Base-by-base conservation (phyloP, 352 stramenopile species). In the Globisporangium yorkense region DNA sequence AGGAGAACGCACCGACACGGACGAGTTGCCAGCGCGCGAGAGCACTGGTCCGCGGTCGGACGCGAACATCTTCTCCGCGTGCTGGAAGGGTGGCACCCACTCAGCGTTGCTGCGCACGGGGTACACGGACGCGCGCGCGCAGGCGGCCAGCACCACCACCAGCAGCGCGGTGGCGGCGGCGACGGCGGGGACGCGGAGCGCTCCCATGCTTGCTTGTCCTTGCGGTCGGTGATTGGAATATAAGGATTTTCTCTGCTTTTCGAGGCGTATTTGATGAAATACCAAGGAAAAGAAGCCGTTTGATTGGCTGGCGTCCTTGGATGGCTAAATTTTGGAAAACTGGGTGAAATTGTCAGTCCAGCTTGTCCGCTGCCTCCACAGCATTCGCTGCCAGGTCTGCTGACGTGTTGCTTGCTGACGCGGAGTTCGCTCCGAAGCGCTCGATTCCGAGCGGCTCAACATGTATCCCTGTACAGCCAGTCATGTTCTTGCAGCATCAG, bases 61-160 rank as follows among this genome's bases (percentile, higher is more conserved):
- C 18, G 80, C 84, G 62, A 94, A 94, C 51, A 94, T 79, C 67
- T 94, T 94, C 65, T 94, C 84, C 8, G 84, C 83, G 54, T 84
- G 83, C 63, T 94, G 84, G 61, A 88, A 92, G 3, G 84, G 76
- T 2, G 83, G 83, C 40, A 92, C 72, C 83, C 83, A 92, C 35
- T 82, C 69, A 5, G 40, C 40, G 56, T 72, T 80, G 61, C 76
- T 90, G 45, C 73, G n/a, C 16, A 92, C 65, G 6, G 72, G 74
- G 58, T 92, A 92, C 51, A 90, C 85, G 16, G 83, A 92, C 46
- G 78, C 80, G 16, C 20, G 16, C 2, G 59, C 61, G 21, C 31
- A 10, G 9, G 16, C 31, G 35, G 10, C 33, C 18, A 59, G 43
- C 18, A 59, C 35, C 13, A 9, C 15, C 16, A 58, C 18, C 21